These are phyloP conservation scores for Ascobolus immersus DNA, from an alignment of 495 filamentous ascomycete species.

Conservation along the genomic window DNA sequence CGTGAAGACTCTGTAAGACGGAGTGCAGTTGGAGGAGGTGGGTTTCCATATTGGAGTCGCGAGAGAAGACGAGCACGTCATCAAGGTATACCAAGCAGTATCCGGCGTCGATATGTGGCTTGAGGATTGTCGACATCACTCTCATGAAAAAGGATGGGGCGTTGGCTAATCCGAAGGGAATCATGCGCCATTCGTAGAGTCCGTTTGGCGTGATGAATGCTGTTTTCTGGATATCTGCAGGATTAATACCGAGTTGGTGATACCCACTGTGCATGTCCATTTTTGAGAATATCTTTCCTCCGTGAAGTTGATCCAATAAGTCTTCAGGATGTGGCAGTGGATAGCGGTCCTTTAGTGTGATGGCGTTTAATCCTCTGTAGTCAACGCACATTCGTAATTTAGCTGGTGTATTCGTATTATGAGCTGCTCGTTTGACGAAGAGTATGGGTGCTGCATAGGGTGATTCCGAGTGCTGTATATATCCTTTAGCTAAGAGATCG, in stretches of 20 bases:
- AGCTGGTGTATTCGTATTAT: too few relatives aligned
- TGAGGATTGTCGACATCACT: constrained; percentile 15
- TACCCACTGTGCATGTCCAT: not conserved
- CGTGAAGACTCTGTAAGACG: too few relatives aligned
- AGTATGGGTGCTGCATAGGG: too few relatives aligned
- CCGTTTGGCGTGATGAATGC: constrained; percentile 9
- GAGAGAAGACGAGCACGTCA: constrained; percentile 1
- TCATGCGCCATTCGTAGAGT: constrained; percentile 1
- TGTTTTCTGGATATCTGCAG: constrained; percentile 14
- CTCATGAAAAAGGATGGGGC: constrained; percentile 11
- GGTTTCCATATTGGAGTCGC: too few relatives aligned
- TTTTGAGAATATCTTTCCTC: constrained; percentile 9
- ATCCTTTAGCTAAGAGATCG: too few relatives aligned
- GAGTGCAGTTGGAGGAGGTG: too few relatives aligned
- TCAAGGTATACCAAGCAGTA: constrained; percentile 1
- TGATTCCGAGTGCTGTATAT: too few relatives aligned
- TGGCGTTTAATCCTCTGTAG: constrained; percentile 20
- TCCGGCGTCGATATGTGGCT: too few relatives aligned
- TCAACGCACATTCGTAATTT: constrained; percentile 24
- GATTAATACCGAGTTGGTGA: constrained; percentile 9
- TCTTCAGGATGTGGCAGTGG: constrained; percentile 23
- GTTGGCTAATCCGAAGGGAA: constrained; percentile 10
- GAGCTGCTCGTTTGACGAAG: too few relatives aligned
- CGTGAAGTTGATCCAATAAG: constrained; percentile 14
- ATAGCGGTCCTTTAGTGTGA: constrained; percentile 22